Evolutionary conservation across 176 grass and related monocot species (phyloP), one percentile per base, ranked within the genome.

Genomic region (Oryza longistaminata): DNA sequence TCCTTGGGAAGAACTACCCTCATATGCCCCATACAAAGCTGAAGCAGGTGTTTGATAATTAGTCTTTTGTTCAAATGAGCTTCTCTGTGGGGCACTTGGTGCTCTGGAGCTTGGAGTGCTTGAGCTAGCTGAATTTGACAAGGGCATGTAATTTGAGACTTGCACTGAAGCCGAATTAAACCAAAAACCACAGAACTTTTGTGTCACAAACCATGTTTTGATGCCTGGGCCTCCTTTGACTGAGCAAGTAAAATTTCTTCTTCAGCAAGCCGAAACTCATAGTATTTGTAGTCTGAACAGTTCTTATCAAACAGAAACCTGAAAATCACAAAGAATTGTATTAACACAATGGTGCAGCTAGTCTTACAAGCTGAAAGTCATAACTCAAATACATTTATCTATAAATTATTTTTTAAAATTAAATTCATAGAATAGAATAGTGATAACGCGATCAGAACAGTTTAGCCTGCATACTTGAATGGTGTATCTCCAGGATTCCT

Each of bases 281-380:
- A 99, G 77, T 99, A 99, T 83, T 91, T 94, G 81, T 94, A 99
- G 60, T 94, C 97, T 79, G 92, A 22, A 78, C 88, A 99, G 83
- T 81, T 91, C 73, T 93, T 87, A 75, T 99, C 97, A 84, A 99
- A 99, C 29, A 99, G 84, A 92, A 99, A 99, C 88, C 93, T 99
- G 85, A 49, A 92, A 64, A 80, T 75, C n/a, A 85, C 58, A 40
- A 81, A 82, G 0, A 46, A 27, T 48, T 48, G 71, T 14, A 60
- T 76, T 3, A 87, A 64, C 4, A 68, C 37, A 79, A 64, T 22
- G 4, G 13, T 70, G 25, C n/a, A 64, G 9, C 1, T 44, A 22
- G 52, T 65, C 25, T 44, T 82, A 64, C 16, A 74, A 82, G 44
- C 82, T 68, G n/a, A 71, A 81, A 71, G n/a, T 34, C 9, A 39